phyloP scores from a whole-genome alignment of 2,329 filamentous ascomycete species.

The Aspergillus proliferans region DNA sequence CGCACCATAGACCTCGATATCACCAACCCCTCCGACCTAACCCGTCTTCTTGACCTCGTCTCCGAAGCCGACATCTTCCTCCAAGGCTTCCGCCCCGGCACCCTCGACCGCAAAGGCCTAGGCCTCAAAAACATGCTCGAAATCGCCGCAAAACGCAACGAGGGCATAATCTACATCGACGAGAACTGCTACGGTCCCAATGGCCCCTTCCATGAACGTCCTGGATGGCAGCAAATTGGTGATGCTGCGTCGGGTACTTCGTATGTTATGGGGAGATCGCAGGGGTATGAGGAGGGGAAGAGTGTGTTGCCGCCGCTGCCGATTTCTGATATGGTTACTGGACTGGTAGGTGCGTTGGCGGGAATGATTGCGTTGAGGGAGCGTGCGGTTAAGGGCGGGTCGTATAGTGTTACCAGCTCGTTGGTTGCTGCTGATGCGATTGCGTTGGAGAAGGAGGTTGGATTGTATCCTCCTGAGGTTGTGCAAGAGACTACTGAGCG shows the following conservation, averaged over 20 bases:
- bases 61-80: slow-evolving; percentile 48
- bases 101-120: slow-evolving; percentile 21
- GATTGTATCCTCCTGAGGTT: slow-evolving; percentile 22
- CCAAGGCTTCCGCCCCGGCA: slow-evolving; percentile 45
- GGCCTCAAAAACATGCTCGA: slow-evolving; percentile 33
- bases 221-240: slow-evolving; percentile 48
- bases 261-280: slow-evolving; percentile 28
- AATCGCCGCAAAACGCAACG: slow-evolving; percentile 33
- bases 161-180: slow-evolving; percentile 41
- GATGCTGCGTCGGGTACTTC: slow-evolving; percentile 35
- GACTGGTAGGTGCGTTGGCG: slow-evolving; percentile 6
- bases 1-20: slow-evolving; percentile 38
- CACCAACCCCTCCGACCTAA: slow-evolving; percentile 32
- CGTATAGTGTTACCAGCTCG: slow-evolving; percentile 19
- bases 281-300: slow-evolving; percentile 12
- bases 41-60: slow-evolving; percentile 37
- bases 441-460: slow-evolving; percentile 26
- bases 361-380: slow-evolving; percentile 5
- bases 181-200: slow-evolving; percentile 48
- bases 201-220: slow-evolving; percentile 39
- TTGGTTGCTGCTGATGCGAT: slow-evolving; percentile 26
- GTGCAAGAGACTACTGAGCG: slow-evolving; percentile 7
- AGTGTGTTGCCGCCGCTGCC: slow-evolving; percentile 8
- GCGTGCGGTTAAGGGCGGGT: slow-evolving; percentile 5
- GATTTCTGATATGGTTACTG: slow-evolving; percentile 8